phyloP scores from a whole-genome alignment of 2,329 filamentous ascomycete genomes.

The Teratosphaeria viscida region DNA sequence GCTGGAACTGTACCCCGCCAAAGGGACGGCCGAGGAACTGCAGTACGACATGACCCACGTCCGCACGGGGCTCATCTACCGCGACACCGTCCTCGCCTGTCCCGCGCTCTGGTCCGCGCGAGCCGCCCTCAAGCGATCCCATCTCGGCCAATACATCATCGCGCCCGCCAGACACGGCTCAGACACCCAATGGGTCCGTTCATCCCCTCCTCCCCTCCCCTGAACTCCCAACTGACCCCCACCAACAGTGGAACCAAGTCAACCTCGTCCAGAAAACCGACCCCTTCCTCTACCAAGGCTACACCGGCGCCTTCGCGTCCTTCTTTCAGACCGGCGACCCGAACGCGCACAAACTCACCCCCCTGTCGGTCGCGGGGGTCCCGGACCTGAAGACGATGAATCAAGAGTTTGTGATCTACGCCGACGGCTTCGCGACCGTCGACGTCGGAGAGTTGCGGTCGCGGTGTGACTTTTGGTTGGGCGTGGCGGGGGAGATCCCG shows the following conservation, averaged over 20 bases:
- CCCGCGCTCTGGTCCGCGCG: slow-evolving; percentile 48
- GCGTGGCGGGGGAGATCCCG: slow-evolving; percentile 36
- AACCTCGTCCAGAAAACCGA: slow-evolving; percentile 40
- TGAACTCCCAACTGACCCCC: too few species aligned
- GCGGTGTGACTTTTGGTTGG: slow-evolving; percentile 46
- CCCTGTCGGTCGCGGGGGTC: slow-evolving; percentile 32
- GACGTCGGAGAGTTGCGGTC: slow-evolving; percentile 30
- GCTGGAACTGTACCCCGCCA: slow-evolving; percentile 38
- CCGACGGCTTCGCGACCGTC: slow-evolving; percentile 35
- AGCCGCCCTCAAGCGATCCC: slow-evolving; percentile 33
- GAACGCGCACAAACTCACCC: slow-evolving; percentile 46
- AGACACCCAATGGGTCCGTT: slow-evolving; percentile 40
- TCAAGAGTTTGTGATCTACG: slow-evolving; percentile 42
- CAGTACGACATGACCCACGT: slow-evolving; percentile 43
- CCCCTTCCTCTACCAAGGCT: slow-evolving; percentile 42
- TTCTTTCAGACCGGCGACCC: slow-evolving; percentile 52
- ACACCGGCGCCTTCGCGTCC: slow-evolving; percentile 48
- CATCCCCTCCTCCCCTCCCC: too few species aligned
- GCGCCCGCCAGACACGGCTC: slow-evolving; percentile 48
- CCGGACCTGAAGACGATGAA: slow-evolving; percentile 31
- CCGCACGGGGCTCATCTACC: slow-evolving; percentile 47
- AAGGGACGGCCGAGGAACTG: slow-evolving; percentile 40
- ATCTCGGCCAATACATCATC: slow-evolving; percentile 51
- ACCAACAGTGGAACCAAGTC: slow-evolving; percentile 42
- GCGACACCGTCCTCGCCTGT: slow-evolving; percentile 50